Evolutionary conservation across 441 rosid species (phyloP).

Genomic region (Pelargonium fulgidum): DNA sequence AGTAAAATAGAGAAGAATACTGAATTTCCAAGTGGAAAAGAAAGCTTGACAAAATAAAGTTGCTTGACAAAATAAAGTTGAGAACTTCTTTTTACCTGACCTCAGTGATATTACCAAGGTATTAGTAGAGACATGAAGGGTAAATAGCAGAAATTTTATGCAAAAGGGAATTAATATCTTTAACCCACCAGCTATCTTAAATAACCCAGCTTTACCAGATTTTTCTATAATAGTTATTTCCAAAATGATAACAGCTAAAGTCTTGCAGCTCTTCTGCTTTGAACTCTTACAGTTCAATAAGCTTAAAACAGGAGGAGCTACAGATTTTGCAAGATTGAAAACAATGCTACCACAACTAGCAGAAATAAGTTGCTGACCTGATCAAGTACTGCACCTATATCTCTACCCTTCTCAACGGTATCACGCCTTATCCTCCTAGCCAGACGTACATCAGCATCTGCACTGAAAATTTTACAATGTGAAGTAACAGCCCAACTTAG

Average conservation of each 20-base stretch:
- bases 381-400: conserved; percentile 82
- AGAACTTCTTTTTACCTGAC: not conserved
- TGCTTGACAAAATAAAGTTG: not conserved
- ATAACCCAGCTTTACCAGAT: not conserved
- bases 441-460: conserved; percentile 99
- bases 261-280: not conserved
- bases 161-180: not conserved
- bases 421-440: conserved; percentile 96
- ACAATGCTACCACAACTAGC: not conserved
- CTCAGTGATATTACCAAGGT: not conserved
- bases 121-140: not conserved
- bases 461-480: conserved; percentile 53
- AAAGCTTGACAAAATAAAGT: not conserved
- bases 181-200: not conserved
- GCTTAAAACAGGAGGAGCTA: not conserved
- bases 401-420: conserved; percentile 87
- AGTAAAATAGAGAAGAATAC: not conserved
- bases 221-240: not conserved
- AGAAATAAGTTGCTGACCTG: conserved; percentile 47
- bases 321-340: not conserved
- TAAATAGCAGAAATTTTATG: not conserved
- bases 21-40: not conserved
- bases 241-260: not conserved
- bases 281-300: not conserved
- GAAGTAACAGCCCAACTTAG: conserved; percentile 40